These are phyloP conservation scores for Eustoma russellianum DNA, from an alignment of 257 asterid species.

Conservation along the genomic window DNA sequence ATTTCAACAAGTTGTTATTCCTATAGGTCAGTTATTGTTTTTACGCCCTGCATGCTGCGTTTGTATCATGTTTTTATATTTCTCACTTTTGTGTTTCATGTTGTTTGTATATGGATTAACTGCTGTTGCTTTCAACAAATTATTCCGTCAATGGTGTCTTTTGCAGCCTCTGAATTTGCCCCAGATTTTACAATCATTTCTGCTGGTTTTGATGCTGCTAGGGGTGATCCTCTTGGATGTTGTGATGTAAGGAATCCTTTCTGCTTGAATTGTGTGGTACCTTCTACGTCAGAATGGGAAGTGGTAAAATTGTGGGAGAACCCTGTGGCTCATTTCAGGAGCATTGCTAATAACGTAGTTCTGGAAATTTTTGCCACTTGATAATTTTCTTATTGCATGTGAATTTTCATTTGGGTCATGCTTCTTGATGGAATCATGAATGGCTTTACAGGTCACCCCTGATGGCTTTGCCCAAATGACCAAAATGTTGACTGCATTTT, in stretches of 20 bases:
- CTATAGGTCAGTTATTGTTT: constrained; percentile 50
- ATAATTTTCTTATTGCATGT: no score
- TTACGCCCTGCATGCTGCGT: neutral
- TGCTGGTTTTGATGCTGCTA: constrained; percentile 99
- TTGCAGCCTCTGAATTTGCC: constrained; percentile 75
- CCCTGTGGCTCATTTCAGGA: no score
- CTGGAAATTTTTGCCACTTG: no score
- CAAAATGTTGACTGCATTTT: constrained; percentile 54
- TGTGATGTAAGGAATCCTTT: constrained; percentile 61
- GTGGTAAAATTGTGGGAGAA: neutral
- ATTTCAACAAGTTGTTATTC: constrained; percentile 86
- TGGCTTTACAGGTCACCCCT: constrained; percentile 56
- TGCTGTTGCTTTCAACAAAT: constrained; percentile 6
- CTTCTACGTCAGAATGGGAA: neutral
- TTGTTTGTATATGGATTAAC: constrained; percentile 1
- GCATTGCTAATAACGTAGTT: neutral
- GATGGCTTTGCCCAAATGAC: constrained; percentile 91
- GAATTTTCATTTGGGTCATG: neutral
- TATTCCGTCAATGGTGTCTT: constrained; percentile 16
- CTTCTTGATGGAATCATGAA: constrained; percentile 2
- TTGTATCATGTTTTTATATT: neutral
- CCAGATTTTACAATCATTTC: constrained; percentile 94
- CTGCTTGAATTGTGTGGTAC: neutral
- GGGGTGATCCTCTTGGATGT: constrained; percentile 98
- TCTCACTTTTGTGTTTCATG: neutral